phyloP scores from a whole-genome alignment of 1,139 yeast species.

The Saccharomycopsis hybrid region DNA sequence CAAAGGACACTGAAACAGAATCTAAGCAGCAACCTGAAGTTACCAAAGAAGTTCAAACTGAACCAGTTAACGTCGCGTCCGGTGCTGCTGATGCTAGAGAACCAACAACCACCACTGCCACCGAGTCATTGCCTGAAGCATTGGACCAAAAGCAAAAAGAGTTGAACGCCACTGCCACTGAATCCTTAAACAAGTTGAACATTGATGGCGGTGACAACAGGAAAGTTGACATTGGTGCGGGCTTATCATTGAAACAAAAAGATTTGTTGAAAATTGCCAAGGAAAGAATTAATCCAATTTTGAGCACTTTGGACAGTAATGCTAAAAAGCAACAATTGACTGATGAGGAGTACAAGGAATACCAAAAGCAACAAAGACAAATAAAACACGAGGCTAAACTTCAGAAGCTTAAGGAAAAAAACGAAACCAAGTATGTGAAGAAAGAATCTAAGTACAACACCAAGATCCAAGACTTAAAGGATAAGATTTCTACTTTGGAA shows the following conservation, averaged over 20 bases:
- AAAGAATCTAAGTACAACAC: slow-evolving; percentile 15
- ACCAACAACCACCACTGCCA: too few species aligned
- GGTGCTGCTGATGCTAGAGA: neutral
- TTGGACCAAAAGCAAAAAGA: too few species aligned
- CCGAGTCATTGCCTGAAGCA: too few species aligned
- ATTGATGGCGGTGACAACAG: slow-evolving; percentile 2
- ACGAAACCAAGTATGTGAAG: slow-evolving; percentile 14
- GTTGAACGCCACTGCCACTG: too few species aligned
- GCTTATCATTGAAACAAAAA: slow-evolving; percentile 9
- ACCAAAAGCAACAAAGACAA: slow-evolving; percentile 9
- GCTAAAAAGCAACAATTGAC: slow-evolving; percentile 17
- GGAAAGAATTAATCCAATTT: slow-evolving; percentile 10
- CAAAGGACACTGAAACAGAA: neutral
- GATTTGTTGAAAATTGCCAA: slow-evolving; percentile 16
- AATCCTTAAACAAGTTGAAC: too few species aligned
- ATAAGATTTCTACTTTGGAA: slow-evolving; percentile 11
- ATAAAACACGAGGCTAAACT: slow-evolving; percentile 16
- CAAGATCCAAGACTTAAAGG: slow-evolving; percentile 14
- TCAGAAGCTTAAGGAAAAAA: slow-evolving; percentile 14
- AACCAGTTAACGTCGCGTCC: slow-evolving; percentile 2
- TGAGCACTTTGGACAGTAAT: slow-evolving; percentile 10
- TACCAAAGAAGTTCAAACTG: slow-evolving; percentile 6
- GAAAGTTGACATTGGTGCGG: slow-evolving; percentile 17
- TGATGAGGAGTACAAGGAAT: slow-evolving; percentile 15
- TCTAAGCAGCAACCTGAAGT: neutral